phyloP scores from a whole-genome alignment of 1,284 basidiomycete genomes.

The Filobasidium uniguttulatum region DNA sequence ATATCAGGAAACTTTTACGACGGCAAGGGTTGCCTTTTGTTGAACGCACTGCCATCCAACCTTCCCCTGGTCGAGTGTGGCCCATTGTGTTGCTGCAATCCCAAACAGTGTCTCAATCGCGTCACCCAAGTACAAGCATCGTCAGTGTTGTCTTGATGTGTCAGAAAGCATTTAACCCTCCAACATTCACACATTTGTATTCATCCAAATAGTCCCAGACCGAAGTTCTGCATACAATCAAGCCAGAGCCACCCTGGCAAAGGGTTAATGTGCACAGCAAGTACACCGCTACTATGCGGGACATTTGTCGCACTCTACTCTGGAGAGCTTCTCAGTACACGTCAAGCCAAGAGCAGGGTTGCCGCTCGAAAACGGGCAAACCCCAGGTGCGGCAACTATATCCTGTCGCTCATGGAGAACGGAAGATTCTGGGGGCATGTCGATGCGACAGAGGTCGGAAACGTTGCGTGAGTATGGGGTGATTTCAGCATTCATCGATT shows the following conservation, averaged over 20 bases:
- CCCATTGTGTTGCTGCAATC: conserved; percentile 6
- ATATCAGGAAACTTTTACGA: conserved; percentile 12
- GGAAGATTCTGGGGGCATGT: conserved; percentile 9
- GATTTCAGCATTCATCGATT: too few relatives aligned
- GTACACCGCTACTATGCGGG: conserved; percentile 4
- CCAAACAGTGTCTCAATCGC: conserved; percentile 6
- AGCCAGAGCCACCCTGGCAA: not conserved
- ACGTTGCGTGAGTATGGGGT: conserved; percentile 16
- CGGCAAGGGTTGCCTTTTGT: not conserved
- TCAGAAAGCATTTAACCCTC: not conserved
- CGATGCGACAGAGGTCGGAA: conserved; percentile 15
- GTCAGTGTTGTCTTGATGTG: not conserved
- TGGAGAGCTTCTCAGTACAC: conserved; percentile 12
- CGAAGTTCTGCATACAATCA: not conserved
- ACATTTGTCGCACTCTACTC: conserved; percentile 17
- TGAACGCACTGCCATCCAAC: conserved; percentile 11
- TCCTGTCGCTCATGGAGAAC: conserved; percentile 9
- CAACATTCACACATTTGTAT: not conserved
- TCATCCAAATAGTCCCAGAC: too few relatives aligned
- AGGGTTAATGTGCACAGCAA: not conserved
- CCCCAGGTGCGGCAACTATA: conserved; percentile 13
- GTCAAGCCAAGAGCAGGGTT: conserved; percentile 8
- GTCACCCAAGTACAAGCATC: conserved; percentile 7
- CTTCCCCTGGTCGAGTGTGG: conserved; percentile 19
- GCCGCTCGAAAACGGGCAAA: not conserved